Percentiles rank a stretch among this genome's conserved stretches.
Evolutionary conservation across 23 red algal genomes (phyloP).

Genomic region (Gracilariopsis chorda): DNA sequence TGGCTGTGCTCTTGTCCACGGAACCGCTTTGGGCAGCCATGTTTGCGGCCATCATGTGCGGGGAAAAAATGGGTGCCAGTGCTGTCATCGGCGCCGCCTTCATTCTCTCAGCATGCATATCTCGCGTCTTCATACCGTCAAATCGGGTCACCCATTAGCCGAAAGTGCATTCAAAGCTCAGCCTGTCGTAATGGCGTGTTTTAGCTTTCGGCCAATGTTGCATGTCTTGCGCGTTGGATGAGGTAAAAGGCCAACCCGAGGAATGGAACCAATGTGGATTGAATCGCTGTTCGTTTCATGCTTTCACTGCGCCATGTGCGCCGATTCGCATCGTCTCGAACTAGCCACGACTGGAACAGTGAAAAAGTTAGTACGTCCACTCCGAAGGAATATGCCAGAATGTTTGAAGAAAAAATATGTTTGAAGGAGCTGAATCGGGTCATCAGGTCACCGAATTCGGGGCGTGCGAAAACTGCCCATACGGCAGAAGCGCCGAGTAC

Average conservation of each 20-base stretch:
- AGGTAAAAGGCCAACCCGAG: conserved; percentile 32
- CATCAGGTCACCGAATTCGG: conserved; percentile 32
- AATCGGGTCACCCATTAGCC: neutral
- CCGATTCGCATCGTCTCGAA: conserved; percentile 51
- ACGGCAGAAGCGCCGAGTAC: neutral
- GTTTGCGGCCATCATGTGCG: conserved; percentile 61
- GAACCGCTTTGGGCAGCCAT: conserved; percentile 85
- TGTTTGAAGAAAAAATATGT: neutral
- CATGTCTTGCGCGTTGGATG: neutral
- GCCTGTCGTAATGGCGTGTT: neutral
- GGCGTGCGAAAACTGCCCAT: conserved; percentile 44
- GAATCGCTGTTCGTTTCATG: neutral
- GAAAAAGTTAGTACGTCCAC: conserved; percentile 37
- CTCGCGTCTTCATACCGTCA: neutral
- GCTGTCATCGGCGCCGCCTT: conserved; percentile 53
- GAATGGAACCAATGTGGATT: conserved; percentile 1
- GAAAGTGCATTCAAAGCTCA: neutral
- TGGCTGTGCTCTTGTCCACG: conserved; percentile 69
- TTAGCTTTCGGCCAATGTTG: neutral
- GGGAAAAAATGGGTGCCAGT: conserved; percentile 63
- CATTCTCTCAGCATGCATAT: conserved; percentile 73
- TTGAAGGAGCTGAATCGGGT: conserved; percentile 12
- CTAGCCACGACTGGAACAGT: conserved; percentile 50
- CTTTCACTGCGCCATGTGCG: conserved; percentile 8
- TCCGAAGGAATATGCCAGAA: conserved; percentile 55